Base-by-base conservation (phyloP, 1,284 basidiomycete genomes). In the Nidula niveotomentosa region DNA sequence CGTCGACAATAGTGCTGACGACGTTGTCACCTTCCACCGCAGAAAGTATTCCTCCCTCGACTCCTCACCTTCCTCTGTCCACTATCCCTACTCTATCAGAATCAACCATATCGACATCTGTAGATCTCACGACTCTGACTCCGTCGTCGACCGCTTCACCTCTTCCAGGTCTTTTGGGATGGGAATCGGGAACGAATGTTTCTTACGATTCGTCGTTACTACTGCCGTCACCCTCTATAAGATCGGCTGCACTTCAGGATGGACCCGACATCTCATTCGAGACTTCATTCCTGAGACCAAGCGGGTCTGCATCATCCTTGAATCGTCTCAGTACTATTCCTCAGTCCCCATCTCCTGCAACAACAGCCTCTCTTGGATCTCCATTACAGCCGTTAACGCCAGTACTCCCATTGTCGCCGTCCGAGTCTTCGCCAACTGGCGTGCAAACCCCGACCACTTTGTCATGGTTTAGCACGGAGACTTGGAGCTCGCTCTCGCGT, bases 171-270 rank as follows among this genome's bases (percentile, higher is more conserved):
- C 68, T 65, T 33, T 63, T 66, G 12, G 57, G 55, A 17, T 88
- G 85, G 85, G 80, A 77, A 8, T 69, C 76, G 2, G 83, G 85
- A 60, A 84, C 83, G 0, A 81, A 89, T 56, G 61, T 73, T 8
- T 86, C 88, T 0, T 91, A 86, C 58, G 88, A 90, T 36, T 88
- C 88, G 0, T 86, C 86, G 0, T 69, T 86, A 13, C 71, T 91
- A 18, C 74, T 74, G 8, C 85, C 88, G 0, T 89, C 88, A 0
- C 87, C 86, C 18, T 86, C 87, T 12, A 69, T 85, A 3, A 75
- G 77, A 49, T 84, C 86, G 0, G 60, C 83, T 18, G 79, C 79
- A 0, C 63, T 88, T 33, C 79, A 77, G 1, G 86, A 89, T 49
- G 80, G 77, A 1, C 73, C 68, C 1, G 88, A 90, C 59, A 69